Percentiles rank a stretch among this genome's conserved stretches.
These are phyloP conservation scores for Stagonosporopsis tanaceti DNA, from an alignment of 2,329 filamentous ascomycete genomes.

Conservation along the genomic window DNA sequence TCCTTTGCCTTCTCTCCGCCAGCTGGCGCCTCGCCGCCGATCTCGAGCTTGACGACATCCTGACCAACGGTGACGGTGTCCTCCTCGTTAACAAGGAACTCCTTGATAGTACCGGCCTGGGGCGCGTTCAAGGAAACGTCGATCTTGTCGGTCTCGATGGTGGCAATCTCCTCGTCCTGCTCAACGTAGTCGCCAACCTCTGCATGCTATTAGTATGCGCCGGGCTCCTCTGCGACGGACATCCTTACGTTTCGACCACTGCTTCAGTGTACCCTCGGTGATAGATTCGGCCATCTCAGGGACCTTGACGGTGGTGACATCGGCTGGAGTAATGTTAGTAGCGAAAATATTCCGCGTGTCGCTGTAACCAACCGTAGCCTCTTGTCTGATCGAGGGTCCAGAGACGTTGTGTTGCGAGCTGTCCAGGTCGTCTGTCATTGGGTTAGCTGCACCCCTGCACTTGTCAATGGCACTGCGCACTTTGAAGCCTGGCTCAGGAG, in stretches of 20 bases:
- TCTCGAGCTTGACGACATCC: constrained; percentile 84
- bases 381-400: constrained; percentile 44
- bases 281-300: constrained; percentile 99
- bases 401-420: constrained; percentile 37
- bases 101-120: constrained; percentile 87
- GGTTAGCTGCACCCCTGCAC: constrained; percentile 21
- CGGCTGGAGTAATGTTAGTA: constrained; percentile 61
- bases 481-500: constrained; percentile 42
- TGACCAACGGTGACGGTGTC: constrained; percentile 96
- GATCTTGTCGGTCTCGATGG: constrained; percentile 99
- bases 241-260: constrained; percentile 79
- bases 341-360: neutral
- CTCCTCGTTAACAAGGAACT: constrained; percentile 90
- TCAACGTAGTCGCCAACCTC: constrained; percentile 92
- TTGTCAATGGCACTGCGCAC: constrained; percentile 30
- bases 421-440: constrained; percentile 39
- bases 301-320: constrained; percentile 82
- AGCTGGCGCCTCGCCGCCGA: constrained; percentile 63
- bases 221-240: neutral
- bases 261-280: constrained; percentile 94
- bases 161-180: constrained; percentile 96
- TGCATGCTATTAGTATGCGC: constrained; percentile 39
- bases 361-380: constrained; percentile 41
- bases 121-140: constrained; percentile 97
- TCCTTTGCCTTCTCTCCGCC: constrained; percentile 63